These are phyloP conservation scores for Eragrostis tef DNA, from an alignment of 202 grass and related monocot species.

Conservation along the genomic window DNA sequence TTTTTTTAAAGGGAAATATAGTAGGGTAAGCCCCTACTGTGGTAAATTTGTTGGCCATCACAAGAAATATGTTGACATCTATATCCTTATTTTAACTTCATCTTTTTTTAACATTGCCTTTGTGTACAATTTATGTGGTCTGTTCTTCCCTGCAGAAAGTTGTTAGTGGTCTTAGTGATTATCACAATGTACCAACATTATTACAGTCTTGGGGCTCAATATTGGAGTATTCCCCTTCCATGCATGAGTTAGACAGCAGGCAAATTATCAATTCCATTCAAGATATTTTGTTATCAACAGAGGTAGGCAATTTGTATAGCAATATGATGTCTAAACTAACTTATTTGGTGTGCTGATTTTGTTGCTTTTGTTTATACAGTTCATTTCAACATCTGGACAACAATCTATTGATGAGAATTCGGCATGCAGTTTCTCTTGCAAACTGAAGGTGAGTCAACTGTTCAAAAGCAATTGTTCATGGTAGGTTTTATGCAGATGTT, in stretches of 20 bases:
- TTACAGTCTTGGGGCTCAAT: slow-evolving; percentile 83
- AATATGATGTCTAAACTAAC: slow-evolving; percentile 32
- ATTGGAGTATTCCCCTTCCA: slow-evolving; percentile 70
- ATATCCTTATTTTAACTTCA: slow-evolving; percentile 22
- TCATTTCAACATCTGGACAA: slow-evolving; percentile 54
- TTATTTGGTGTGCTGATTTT: slow-evolving; percentile 40
- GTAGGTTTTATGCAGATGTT: slow-evolving; percentile 23
- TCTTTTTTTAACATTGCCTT: slow-evolving; percentile 29
- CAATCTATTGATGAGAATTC: slow-evolving; percentile 50
- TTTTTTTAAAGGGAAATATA: too few relatives aligned
- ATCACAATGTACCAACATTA: slow-evolving; percentile 64
- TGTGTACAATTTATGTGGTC: slow-evolving; percentile 30
- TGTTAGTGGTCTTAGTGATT: slow-evolving; percentile 58
- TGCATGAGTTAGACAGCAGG: slow-evolving; percentile 59
- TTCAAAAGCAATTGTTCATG: slow-evolving; percentile 30
- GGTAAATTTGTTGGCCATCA: too few relatives aligned
- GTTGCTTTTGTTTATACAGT: slow-evolving; percentile 53
- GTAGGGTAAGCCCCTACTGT: too few relatives aligned
- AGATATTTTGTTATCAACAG: slow-evolving; percentile 67
- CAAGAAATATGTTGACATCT: neutral
- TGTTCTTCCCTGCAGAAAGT: slow-evolving; percentile 73
- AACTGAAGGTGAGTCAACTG: slow-evolving; percentile 70
- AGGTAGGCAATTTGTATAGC: slow-evolving; percentile 61
- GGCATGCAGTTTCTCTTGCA: slow-evolving; percentile 78
- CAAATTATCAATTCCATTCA: slow-evolving; percentile 61